Conservation (phyloP, 768 basidiomycete genomes). For the Leccinum subtestaceum region DNA sequence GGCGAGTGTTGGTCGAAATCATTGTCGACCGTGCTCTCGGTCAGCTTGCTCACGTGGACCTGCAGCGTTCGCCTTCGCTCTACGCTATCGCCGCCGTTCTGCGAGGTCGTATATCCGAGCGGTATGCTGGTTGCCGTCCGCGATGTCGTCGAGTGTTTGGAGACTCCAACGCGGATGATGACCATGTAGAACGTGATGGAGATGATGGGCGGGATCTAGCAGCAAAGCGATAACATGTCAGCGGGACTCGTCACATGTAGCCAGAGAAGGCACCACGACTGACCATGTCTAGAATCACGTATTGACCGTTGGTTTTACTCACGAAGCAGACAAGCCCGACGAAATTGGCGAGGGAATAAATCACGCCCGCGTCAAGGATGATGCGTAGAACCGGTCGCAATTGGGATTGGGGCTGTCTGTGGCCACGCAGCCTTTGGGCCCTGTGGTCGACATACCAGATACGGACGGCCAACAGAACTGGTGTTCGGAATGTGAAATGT, state of each 20-base stretch:
- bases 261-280: neutral
- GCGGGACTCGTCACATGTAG: neutral
- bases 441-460: neutral
- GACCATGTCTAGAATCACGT: slow-evolving; percentile 6
- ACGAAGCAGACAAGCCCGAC: neutral
- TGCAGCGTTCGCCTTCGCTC: neutral
- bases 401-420: neutral
- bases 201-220: slow-evolving; percentile 14
- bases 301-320: slow-evolving; percentile 2
- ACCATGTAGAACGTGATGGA: slow-evolving; percentile 19
- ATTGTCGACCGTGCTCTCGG: neutral
- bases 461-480: neutral
- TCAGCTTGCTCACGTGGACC: neutral
- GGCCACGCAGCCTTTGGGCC: neutral
- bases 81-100: too few relatives aligned
- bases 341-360: slow-evolving; percentile 3
- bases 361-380: slow-evolving; percentile 4
- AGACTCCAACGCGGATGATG: slow-evolving; percentile 11
- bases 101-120: too few relatives aligned
- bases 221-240: neutral
- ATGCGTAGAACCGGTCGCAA: neutral
- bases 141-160: neutral
- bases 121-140: neutral
- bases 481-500: neutral
- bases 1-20: neutral